Conservation (phyloP, 352 stramenopile genomes). For the Pilasporangium apinafurcum region DNA sequence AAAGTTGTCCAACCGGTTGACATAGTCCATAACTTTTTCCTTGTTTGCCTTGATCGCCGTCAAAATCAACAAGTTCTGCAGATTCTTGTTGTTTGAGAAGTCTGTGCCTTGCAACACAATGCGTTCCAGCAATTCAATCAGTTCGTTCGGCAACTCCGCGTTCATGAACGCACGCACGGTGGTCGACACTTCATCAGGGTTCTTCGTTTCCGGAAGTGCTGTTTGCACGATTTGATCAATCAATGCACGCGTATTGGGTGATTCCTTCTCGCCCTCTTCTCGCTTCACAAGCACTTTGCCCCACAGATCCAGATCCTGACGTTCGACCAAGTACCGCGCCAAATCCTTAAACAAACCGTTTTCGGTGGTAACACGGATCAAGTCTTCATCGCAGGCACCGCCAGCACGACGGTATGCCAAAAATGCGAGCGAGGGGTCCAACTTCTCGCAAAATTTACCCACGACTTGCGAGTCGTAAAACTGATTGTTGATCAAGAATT, state of each 20-base stretch:
- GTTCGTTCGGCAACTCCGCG: slow-evolving; percentile 96
- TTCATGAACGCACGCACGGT: slow-evolving; percentile 99
- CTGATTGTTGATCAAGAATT: slow-evolving; percentile 99
- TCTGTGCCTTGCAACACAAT: slow-evolving; percentile 99
- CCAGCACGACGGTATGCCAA: slow-evolving; percentile 98
- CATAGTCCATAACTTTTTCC: slow-evolving; percentile 99
- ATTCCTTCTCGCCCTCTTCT: slow-evolving; percentile 89
- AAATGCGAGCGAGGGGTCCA: slow-evolving; percentile 99
- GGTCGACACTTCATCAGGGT: slow-evolving; percentile 98
- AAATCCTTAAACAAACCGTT: slow-evolving; percentile 99
- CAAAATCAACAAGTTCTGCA: slow-evolving; percentile 99
- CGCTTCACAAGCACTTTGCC: slow-evolving; percentile 92
- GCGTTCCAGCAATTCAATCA: slow-evolving; percentile 99
- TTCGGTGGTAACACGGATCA: slow-evolving; percentile 98
- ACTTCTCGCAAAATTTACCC: slow-evolving; percentile 99
- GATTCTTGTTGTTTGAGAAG: slow-evolving; percentile 99
- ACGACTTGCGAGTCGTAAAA: slow-evolving; percentile 99
- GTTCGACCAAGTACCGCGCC: slow-evolving; percentile 98
- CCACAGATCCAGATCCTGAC: slow-evolving; percentile 99
- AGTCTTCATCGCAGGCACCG: slow-evolving; percentile 97
- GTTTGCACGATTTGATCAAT: slow-evolving; percentile 99
- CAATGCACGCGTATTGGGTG: slow-evolving; percentile 90
- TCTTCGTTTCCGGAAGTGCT: slow-evolving; percentile 97
- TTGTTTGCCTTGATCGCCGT: slow-evolving; percentile 98
- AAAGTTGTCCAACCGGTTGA: slow-evolving; percentile 99